Percentiles rank a stretch among this genome's conserved stretches.
These are phyloP conservation scores for Russula ochroleuca DNA, from an alignment of 768 basidiomycete species.

Conservation along the genomic window DNA sequence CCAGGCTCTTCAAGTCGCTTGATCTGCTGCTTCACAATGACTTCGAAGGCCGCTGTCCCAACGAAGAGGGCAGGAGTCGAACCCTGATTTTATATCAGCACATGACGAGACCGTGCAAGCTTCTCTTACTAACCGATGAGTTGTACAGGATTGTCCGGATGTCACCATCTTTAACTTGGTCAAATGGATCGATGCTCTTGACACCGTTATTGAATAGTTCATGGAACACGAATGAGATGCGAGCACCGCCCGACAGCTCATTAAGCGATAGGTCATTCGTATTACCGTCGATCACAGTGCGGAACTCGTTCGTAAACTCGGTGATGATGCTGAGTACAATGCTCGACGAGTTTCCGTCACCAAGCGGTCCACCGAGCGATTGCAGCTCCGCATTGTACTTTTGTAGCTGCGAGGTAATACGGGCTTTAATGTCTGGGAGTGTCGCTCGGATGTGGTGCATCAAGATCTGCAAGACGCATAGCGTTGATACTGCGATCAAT, in stretches of 20 bases:
- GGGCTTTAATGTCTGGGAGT: conserved; percentile 96
- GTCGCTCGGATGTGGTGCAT: conserved; percentile 99
- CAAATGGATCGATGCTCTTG: conserved; percentile 95
- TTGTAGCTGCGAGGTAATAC: conserved; percentile 85
- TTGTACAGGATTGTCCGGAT: conserved; percentile 96
- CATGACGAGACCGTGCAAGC: background rate
- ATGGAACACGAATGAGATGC: conserved; percentile 99
- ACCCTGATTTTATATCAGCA: conserved; percentile 48
- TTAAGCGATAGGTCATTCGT: conserved; percentile 93
- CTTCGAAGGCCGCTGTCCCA: conserved; percentile 94
- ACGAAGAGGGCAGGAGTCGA: conserved; percentile 96
- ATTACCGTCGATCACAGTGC: conserved; percentile 94
- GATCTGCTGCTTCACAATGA: conserved; percentile 99
- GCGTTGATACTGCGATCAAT: background rate
- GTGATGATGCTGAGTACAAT: conserved; percentile 97
- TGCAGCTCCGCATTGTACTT: conserved; percentile 84
- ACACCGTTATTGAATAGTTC: conserved; percentile 97
- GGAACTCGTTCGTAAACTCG: conserved; percentile 96
- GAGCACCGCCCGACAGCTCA: conserved; percentile 96
- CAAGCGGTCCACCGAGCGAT: conserved; percentile 81
- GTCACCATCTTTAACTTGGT: conserved; percentile 98
- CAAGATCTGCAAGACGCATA: conserved; percentile 61
- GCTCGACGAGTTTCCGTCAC: conserved; percentile 81
- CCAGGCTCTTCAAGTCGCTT: conserved; percentile 92
- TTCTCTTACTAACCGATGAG: conserved; percentile 69